A percentile compares a stretch with the other conserved stretches of the same genome.
These are phyloP conservation scores for Gossypium anomalum DNA, from an alignment of 345 rosid genomes.

Conservation along the genomic window DNA sequence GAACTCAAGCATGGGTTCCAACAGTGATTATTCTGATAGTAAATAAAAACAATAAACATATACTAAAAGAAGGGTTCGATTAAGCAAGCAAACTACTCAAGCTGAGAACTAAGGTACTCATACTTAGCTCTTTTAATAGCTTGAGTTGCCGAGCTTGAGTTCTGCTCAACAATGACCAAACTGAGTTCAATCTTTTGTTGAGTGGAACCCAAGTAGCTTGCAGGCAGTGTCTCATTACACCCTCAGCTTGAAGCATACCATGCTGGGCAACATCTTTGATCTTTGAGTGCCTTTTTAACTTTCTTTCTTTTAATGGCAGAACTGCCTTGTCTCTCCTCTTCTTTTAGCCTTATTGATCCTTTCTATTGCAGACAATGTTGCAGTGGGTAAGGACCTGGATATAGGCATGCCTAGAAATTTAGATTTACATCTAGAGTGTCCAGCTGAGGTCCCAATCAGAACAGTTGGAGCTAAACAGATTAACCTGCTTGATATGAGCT, in stretches of 20 bases:
- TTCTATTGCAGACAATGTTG: conserved; percentile 35
- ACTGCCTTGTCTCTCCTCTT: not conserved
- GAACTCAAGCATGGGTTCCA: not conserved
- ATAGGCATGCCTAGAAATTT: conserved; percentile 31
- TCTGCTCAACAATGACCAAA: not conserved
- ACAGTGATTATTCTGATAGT: not conserved
- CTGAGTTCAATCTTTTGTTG: not conserved
- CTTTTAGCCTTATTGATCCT: conserved; percentile 1
- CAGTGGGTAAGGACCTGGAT: conserved; percentile 37
- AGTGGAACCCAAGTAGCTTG: not conserved
- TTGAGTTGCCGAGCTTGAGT: not conserved
- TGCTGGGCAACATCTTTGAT: not conserved
- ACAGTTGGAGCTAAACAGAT: conserved; percentile 26
- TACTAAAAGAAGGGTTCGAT: not conserved
- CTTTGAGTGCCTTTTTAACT: not conserved
- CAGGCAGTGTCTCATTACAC: not conserved
- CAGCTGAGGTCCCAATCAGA: conserved; percentile 29
- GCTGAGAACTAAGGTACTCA: not conserved
- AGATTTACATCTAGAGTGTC: conserved; percentile 35
- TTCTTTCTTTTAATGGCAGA: not conserved
- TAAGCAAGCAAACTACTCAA: not conserved
- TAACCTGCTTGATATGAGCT: conserved; percentile 30
- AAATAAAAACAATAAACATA: not conserved
- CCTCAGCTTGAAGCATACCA: not conserved
- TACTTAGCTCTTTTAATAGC: not conserved